phyloP scores from a whole-genome alignment of 202 grass and related monocot species.

The Zoysia matrella region DNA sequence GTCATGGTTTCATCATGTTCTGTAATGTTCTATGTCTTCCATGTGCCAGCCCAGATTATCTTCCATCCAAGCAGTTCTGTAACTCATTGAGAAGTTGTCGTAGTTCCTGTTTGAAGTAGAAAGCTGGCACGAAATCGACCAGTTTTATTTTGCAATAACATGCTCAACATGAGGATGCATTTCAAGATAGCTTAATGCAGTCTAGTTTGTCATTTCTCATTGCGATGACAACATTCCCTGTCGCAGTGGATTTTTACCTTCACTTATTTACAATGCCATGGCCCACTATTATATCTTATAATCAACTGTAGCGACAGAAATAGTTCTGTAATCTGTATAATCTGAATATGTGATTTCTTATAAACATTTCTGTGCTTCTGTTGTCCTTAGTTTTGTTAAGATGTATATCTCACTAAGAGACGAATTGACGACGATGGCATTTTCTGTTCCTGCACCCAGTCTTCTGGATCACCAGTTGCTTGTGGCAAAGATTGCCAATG shows the following conservation, averaged over 20 bases:
- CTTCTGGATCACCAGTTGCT: constrained; percentile 50
- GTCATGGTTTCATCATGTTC: neutral
- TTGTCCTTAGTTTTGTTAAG: constrained; percentile 67
- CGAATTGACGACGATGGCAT: constrained; percentile 91
- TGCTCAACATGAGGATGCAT: constrained; percentile 5
- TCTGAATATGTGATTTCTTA: constrained; percentile 16
- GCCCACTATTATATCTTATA: neutral
- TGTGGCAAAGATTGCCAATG: constrained; percentile 94
- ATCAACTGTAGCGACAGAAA: neutral
- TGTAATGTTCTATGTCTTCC: constrained; percentile 5
- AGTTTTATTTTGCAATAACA: constrained; percentile 9
- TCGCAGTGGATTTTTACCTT: neutral
- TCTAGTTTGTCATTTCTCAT: neutral
- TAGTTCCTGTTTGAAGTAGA: neutral
- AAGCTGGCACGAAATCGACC: neutral
- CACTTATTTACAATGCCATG: constrained; percentile 19
- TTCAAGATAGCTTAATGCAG: constrained; percentile 8
- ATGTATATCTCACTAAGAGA: constrained; percentile 80
- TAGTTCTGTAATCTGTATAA: neutral
- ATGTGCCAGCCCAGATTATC: constrained; percentile 18
- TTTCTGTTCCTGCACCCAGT: constrained; percentile 72
- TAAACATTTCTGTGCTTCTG: neutral
- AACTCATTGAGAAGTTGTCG: constrained; percentile 12
- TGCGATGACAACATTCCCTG: neutral
- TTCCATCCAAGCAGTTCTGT: constrained; percentile 15